Evolutionary conservation across 2,329 filamentous ascomycete genomes (phyloP).

Genomic region (Aspergillus uvarum): DNA sequence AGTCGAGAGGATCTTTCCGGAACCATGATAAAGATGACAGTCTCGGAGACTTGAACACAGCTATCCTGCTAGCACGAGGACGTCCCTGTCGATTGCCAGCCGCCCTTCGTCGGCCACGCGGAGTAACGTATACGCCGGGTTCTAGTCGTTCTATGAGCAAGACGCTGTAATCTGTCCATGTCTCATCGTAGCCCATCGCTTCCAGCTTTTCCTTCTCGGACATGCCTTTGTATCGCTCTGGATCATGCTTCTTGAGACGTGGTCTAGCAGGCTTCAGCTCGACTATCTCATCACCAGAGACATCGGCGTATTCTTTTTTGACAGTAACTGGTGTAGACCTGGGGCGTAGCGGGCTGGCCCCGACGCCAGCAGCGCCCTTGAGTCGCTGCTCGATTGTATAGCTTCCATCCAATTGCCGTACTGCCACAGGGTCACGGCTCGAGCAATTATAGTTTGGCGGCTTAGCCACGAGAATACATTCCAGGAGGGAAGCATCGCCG

Average conservation of each 20-base stretch:
- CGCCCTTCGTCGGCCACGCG: constrained; percentile 39
- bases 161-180: constrained; percentile 43
- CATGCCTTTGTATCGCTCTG: constrained; percentile 28
- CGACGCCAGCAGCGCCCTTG: constrained; percentile 5
- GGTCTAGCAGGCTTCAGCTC: constrained; percentile 7
- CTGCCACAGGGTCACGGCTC: constrained; percentile 35
- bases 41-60: constrained; percentile 39
- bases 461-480: constrained; percentile 36
- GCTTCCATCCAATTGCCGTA: constrained; percentile 29
- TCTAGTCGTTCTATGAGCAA: constrained; percentile 37
- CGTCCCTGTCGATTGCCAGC: constrained; percentile 40
- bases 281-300: constrained; percentile 12
- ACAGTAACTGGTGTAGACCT: constrained; percentile 18
- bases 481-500: constrained; percentile 46
- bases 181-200: constrained; percentile 41
- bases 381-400: constrained; percentile 14
- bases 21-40: constrained; percentile 41
- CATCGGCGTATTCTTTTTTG: constrained; percentile 15
- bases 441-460: constrained; percentile 37
- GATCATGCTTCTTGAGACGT: constrained; percentile 16
- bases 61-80: constrained; percentile 40
- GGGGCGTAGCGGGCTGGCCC: constrained; percentile 13
- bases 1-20: constrained; percentile 10
- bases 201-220: constrained; percentile 41
- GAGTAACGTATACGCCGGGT: constrained; percentile 44